These are phyloP conservation scores for Multifurca ochricompacta DNA, from an alignment of 768 basidiomycete genomes.

Conservation along the genomic window DNA sequence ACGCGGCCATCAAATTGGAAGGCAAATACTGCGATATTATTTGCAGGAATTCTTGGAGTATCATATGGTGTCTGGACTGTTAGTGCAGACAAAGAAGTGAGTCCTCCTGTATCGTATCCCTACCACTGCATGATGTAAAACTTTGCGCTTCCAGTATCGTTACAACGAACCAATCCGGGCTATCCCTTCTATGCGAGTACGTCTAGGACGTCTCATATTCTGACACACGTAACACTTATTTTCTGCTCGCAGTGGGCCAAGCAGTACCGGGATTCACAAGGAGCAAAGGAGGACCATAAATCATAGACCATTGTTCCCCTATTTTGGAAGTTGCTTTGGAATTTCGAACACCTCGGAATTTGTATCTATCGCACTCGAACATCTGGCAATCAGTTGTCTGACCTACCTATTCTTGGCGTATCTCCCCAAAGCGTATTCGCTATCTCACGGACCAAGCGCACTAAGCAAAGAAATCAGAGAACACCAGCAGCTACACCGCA, in stretches of 20 bases:
- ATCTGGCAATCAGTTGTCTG: not conserved
- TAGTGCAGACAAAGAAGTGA: slow-evolving; percentile 76
- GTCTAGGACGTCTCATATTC: not conserved
- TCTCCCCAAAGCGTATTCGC: too few species aligned
- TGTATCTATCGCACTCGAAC: not conserved
- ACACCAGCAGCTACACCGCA: not conserved
- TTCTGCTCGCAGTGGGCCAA: slow-evolving; percentile 16
- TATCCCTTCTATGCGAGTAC: slow-evolving; percentile 21
- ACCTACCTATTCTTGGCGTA: not conserved
- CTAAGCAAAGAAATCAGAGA: not conserved
- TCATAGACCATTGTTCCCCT: slow-evolving; percentile 5
- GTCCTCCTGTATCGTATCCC: slow-evolving; percentile 22
- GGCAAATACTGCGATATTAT: slow-evolving; percentile 69
- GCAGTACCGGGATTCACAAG: slow-evolving; percentile 13
- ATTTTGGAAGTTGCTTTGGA: not conserved
- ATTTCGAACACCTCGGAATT: not conserved
- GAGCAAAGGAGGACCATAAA: slow-evolving; percentile 11
- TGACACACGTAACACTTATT: not conserved
- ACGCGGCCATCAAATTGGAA: slow-evolving; percentile 85
- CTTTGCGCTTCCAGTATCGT: slow-evolving; percentile 3
- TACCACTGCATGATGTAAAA: not conserved
- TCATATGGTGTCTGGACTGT: slow-evolving; percentile 63
- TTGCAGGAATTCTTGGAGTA: slow-evolving; percentile 57
- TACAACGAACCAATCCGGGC: slow-evolving; percentile 18
- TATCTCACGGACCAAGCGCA: not conserved